A percentile compares a stretch with the other conserved stretches of the same genome.
Evolutionary conservation across 352 stramenopile species (phyloP).

Genomic region (Phytophthora capsici): DNA sequence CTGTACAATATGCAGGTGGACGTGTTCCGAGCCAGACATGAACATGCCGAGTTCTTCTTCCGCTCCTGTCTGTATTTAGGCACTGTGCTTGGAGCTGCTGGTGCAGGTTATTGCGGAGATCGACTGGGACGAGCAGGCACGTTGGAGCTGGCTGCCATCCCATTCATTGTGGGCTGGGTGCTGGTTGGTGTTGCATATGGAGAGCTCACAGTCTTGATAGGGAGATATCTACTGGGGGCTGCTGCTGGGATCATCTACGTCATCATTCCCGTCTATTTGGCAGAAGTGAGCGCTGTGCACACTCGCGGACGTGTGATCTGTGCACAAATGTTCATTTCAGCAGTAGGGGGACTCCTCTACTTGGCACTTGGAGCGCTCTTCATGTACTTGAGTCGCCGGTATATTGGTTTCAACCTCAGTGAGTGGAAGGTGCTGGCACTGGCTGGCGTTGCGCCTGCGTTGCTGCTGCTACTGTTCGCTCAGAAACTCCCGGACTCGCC

Average conservation of each 20-base stretch:
- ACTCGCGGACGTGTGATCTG: slow-evolving; percentile 68
- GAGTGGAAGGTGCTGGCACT: slow-evolving; percentile 81
- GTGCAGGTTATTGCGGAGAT: slow-evolving; percentile 66
- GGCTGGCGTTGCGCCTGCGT: slow-evolving; percentile 50
- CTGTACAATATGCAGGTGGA: slow-evolving; percentile 90
- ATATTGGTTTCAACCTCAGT: slow-evolving; percentile 81
- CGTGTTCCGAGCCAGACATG: slow-evolving; percentile 76
- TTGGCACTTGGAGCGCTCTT: slow-evolving; percentile 63
- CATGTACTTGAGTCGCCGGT: slow-evolving; percentile 67
- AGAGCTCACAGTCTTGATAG: slow-evolving; percentile 68
- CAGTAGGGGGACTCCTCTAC: slow-evolving; percentile 54
- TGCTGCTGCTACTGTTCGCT: slow-evolving; percentile 64
- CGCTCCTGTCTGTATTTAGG: slow-evolving; percentile 70
- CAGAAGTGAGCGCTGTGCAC: slow-evolving; percentile 68
- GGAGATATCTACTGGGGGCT: slow-evolving; percentile 67
- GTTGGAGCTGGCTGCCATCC: slow-evolving; percentile 78
- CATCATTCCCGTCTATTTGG: slow-evolving; percentile 71
- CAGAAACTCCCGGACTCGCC: slow-evolving; percentile 81
- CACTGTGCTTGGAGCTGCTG: slow-evolving; percentile 62
- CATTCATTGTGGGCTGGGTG: slow-evolving; percentile 78
- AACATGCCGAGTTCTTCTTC: slow-evolving; percentile 76
- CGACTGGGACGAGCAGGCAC: slow-evolving; percentile 68
- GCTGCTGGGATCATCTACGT: slow-evolving; percentile 66
- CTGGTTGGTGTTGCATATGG: slow-evolving; percentile 69
- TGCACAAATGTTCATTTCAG: slow-evolving; percentile 43